Base-by-base conservation (phyloP, 805 yeast species). In the Metschnikowia colocasiae region DNA sequence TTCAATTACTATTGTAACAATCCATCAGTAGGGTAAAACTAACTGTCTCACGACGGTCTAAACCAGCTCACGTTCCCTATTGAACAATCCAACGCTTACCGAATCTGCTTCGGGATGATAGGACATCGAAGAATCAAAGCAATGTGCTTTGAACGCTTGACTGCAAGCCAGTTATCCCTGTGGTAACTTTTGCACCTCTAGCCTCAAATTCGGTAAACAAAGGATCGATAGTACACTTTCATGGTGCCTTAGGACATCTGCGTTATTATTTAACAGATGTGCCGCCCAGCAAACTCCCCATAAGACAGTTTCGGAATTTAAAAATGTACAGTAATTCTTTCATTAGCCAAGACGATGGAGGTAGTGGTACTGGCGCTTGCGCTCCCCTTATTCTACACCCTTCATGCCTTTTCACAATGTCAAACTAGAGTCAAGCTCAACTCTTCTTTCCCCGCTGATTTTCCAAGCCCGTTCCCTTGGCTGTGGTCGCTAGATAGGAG, bases 191-290 rank as follows among this genome's bases (percentile, higher is more conserved):
- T 38, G 46, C 46, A 33, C 46, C 46, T 42, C 46, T 42, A 33
- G 46, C 46, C 46, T 33, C 40, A 33, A 42, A 42, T 45, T 26
- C 74, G 63, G 69, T 71, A 65, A 62, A 68, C 65, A 67, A 68
- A 69, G 73, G 73, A 69, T 68, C 75, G 74, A 69, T 71, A 69
- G 74, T 73, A 68, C 75, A 67, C 71, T 70, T 68, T 68, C 73
- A 67, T 67, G 73, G 71, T 67, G 72, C 72, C 73, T 67, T 59
- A 59, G 63, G 66, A 67, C 73, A 69, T 62, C 74, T 68, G 73
- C 73, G 71, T 67, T 68, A 68, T 68, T 71, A 69, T 68, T 68
- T 68, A 68, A 67, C 71, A 68, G 71, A 67, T 65, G 72, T 68
- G 70, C 69, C 72, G 70, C 72, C 71, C 70, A 72, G 66, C 72